Conservation (phyloP, 805 yeast species). For the Candida germanica region DNA sequence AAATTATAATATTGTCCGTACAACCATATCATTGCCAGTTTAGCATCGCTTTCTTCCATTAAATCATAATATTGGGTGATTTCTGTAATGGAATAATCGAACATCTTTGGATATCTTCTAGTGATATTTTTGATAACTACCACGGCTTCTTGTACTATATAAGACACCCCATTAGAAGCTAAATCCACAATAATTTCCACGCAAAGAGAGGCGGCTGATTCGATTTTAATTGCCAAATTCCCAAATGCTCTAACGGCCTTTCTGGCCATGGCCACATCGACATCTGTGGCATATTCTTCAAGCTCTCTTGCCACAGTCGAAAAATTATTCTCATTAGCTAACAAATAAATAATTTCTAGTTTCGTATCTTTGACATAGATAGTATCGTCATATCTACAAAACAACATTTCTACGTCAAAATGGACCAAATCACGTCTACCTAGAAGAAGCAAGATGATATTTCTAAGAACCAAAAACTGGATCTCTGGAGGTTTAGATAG, state of each 20-base stretch:
- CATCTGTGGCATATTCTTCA: conserved; percentile 82
- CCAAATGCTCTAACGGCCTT: conserved; percentile 90
- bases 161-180: conserved; percentile 61
- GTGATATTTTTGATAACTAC: conserved; percentile 74
- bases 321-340: conserved; percentile 66
- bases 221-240: conserved; percentile 76
- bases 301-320: conserved; percentile 66
- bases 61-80: conserved; percentile 34
- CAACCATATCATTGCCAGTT: conserved; percentile 78
- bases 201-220: conserved; percentile 58
- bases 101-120: conserved; percentile 67
- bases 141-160: conserved; percentile 76
- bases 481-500: conserved; percentile 77
- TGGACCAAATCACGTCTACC: conserved; percentile 58
- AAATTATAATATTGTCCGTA: conserved; percentile 64
- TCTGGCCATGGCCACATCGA: conserved; percentile 81
- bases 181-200: conserved; percentile 60
- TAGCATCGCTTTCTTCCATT: conserved; percentile 74
- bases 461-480: conserved; percentile 78
- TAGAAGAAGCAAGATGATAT: conserved; percentile 69
- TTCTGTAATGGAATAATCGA: conserved; percentile 31
- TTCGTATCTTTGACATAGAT: conserved; percentile 87
- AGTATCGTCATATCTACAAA: conserved; percentile 82
- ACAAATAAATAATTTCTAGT: conserved; percentile 75
- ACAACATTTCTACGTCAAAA: conserved; percentile 75